These are phyloP conservation scores for Magnusiomyces tetraspermus DNA, from an alignment of 1,139 yeast species.

Conservation along the genomic window DNA sequence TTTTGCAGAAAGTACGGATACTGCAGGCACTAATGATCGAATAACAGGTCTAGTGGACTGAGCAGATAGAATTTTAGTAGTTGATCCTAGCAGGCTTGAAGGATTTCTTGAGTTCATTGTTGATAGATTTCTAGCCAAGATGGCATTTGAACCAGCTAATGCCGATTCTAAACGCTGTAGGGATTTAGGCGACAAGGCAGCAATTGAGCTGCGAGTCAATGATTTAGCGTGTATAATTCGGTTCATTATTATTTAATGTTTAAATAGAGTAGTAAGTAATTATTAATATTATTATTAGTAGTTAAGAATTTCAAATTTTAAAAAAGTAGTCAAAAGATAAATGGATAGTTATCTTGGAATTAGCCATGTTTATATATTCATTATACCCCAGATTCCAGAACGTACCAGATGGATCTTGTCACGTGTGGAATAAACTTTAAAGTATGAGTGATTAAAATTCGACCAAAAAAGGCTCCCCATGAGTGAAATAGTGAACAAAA, in stretches of 20 bases:
- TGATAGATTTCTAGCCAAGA: background rate
- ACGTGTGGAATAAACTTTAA: background rate
- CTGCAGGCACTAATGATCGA: background rate
- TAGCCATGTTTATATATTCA: background rate
- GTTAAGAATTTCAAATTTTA: background rate
- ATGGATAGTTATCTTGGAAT: background rate
- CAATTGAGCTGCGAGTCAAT: background rate
- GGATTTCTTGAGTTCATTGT: background rate
- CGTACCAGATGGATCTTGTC: background rate
- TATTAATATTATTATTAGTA: too few species aligned
- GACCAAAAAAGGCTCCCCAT: too few species aligned
- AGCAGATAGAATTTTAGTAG: background rate
- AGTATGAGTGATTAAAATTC: too few species aligned
- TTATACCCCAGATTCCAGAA: background rate
- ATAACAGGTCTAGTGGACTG: background rate
- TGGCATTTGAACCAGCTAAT: background rate
- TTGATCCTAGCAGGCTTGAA: background rate
- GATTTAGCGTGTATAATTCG: background rate
- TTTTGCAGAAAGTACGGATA: background rate
- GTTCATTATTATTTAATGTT: background rate
- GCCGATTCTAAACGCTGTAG: background rate
- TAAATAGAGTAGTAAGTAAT: background rate
- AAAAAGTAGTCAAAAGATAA: too few species aligned
- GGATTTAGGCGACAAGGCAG: background rate
- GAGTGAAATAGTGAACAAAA: too few species aligned